These are phyloP conservation scores for Mortierella hygrophila DNA, from an alignment of 192 early-diverging fungal genomes.

Conservation along the genomic window DNA sequence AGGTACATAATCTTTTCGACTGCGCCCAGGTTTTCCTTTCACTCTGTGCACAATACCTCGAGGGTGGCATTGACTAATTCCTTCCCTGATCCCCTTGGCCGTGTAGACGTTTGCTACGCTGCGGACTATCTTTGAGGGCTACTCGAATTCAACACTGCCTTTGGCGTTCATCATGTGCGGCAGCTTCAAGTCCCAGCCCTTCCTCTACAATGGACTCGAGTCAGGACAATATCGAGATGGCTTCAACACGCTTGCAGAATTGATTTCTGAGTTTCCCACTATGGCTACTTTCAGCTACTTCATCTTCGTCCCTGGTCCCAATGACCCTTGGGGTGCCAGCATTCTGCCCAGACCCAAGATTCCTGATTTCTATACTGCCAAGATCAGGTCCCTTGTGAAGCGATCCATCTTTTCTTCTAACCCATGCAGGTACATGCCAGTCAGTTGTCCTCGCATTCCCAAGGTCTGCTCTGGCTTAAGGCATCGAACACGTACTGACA, in stretches of 20 bases:
- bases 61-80: not conserved
- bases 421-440: constrained; percentile 76
- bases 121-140: constrained; percentile 80
- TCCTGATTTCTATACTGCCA: constrained; percentile 76
- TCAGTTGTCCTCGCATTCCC: not conserved
- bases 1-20: constrained; percentile 54
- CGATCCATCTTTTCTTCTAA: constrained; percentile 81
- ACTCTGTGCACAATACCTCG: no score
- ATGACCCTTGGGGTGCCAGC: constrained; percentile 84
- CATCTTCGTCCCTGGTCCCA: constrained; percentile 90
- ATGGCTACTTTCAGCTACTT: constrained; percentile 75
- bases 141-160: constrained; percentile 71
- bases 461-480: not conserved
- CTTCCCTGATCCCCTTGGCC: not conserved
- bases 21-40: no score
- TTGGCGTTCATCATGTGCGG: constrained; percentile 91
- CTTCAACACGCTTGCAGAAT: constrained; percentile 68
- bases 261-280: constrained; percentile 74
- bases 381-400: constrained; percentile 69
- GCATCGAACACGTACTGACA: not conserved
- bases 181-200: constrained; percentile 85
- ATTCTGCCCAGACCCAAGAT: constrained; percentile 82
- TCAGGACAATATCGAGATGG: constrained; percentile 73
- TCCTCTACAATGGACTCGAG: constrained; percentile 72
- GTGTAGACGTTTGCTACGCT: constrained; percentile 78